These are phyloP conservation scores for Diatrype stigma DNA, from an alignment of 2,329 filamentous ascomycete genomes.

Conservation along the genomic window DNA sequence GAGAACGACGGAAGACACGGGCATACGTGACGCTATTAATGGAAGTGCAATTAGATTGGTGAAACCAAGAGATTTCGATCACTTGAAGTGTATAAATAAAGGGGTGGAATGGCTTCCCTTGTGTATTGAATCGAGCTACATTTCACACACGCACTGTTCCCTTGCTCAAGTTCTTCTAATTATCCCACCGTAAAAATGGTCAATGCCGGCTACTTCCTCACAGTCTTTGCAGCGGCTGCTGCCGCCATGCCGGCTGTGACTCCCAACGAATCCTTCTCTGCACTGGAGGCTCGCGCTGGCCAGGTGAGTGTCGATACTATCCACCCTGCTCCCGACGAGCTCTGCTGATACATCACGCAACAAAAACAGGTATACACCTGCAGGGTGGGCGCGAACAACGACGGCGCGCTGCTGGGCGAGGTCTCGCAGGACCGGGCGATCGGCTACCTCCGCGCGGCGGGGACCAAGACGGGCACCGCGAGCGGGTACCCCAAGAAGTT, in stretches of 20 bases:
- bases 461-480: not conserved
- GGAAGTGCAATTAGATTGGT: too few relatives aligned
- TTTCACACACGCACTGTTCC: too few relatives aligned
- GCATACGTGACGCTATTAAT: too few relatives aligned
- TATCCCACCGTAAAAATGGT: not conserved
- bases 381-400: not conserved
- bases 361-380: not conserved
- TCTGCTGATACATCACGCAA: too few relatives aligned
- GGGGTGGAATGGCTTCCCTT: too few relatives aligned
- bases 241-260: not conserved
- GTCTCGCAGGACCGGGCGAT: not conserved
- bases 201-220: not conserved
- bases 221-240: not conserved
- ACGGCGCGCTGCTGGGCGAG: not conserved
- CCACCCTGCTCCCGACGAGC: too few relatives aligned
- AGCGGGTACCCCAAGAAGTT: slow-evolving; percentile 1
- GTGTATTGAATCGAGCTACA: too few relatives aligned
- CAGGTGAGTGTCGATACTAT: not conserved
- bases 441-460: not conserved
- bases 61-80: too few relatives aligned
- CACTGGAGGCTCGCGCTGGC: not conserved
- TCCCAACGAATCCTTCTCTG: too few relatives aligned
- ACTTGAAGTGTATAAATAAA: too few relatives aligned
- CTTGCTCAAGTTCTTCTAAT: too few relatives aligned
- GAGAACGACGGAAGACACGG: too few relatives aligned